phyloP scores from a whole-genome alignment of 805 yeast genomes.

The Blastobotrys peoriensis region DNA sequence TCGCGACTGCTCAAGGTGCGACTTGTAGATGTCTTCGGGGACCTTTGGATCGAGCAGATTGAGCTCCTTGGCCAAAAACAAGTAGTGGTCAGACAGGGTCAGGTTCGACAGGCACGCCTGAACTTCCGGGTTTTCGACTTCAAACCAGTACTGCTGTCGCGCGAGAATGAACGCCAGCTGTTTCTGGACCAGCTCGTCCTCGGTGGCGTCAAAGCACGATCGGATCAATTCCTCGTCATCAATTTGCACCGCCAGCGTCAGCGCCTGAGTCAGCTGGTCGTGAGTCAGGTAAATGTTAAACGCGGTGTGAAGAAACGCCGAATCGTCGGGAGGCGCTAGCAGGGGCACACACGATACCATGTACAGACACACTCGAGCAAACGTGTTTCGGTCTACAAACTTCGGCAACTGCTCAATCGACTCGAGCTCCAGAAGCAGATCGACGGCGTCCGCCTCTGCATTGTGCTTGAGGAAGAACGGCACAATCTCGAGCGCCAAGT shows the following conservation, averaged over 20 bases:
- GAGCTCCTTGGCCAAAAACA: conserved; percentile 77
- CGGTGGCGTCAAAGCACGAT: conserved; percentile 75
- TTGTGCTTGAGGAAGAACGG: conserved; percentile 90
- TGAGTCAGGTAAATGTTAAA: conserved; percentile 75
- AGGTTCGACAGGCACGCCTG: conserved; percentile 82
- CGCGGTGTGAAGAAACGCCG: conserved; percentile 80
- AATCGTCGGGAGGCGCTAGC: conserved; percentile 91
- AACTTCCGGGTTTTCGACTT: conserved; percentile 47
- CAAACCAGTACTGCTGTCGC: conserved; percentile 77
- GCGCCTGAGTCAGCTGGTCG: conserved; percentile 80
- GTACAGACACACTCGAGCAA: conserved; percentile 83
- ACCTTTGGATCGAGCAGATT: conserved; percentile 84
- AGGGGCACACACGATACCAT: conserved; percentile 96
- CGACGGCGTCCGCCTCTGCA: conserved; percentile 98
- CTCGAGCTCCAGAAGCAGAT: conserved; percentile 83
- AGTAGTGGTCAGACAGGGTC: conserved; percentile 69
- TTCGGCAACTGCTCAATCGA: conserved; percentile 74
- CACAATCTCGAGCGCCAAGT: conserved; percentile 68
- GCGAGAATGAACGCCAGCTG: conserved; percentile 89
- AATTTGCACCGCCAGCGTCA: conserved; percentile 80
- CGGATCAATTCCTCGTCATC: conserved; percentile 74
- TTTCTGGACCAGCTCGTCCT: conserved; percentile 64
- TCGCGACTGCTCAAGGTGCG: conserved; percentile 72
- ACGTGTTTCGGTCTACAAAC: conserved; percentile 79
- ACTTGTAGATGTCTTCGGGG: conserved; percentile 91